A percentile compares a stretch with the other conserved stretches of the same genome.
Evolutionary conservation across 1,139 yeast species (phyloP).

Genomic region (Yamadazyma trypodendri): DNA sequence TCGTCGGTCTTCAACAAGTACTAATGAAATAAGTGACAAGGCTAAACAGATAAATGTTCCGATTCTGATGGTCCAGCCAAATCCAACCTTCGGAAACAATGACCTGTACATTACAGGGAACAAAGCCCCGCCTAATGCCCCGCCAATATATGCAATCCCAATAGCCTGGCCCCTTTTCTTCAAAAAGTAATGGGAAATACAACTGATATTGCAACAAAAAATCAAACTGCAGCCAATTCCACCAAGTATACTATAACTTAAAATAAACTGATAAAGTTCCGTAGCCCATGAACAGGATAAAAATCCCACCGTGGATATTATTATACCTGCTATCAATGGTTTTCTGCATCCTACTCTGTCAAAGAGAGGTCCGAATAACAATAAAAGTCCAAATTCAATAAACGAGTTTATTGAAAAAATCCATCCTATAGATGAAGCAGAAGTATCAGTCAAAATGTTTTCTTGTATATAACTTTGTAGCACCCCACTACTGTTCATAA

Average conservation of each 20-base stretch:
- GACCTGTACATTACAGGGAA: constrained; percentile 56
- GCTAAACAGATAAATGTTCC: constrained; percentile 50
- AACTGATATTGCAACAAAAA: constrained; percentile 59
- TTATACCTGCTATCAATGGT: constrained; percentile 48
- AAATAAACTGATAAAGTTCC: constrained; percentile 56
- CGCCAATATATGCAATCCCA: constrained; percentile 61
- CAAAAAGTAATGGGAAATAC: constrained; percentile 63
- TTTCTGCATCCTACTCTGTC: constrained; percentile 54
- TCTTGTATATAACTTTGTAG: constrained; percentile 24
- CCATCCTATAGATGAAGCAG: constrained; percentile 30
- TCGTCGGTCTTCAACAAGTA: constrained; percentile 43
- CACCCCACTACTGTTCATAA: constrained; percentile 47
- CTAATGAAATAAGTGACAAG: constrained; percentile 34
- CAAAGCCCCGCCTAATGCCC: constrained; percentile 61
- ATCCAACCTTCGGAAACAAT: constrained; percentile 50
- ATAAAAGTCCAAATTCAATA: constrained; percentile 43
- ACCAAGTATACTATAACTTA: constrained; percentile 55
- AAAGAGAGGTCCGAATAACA: constrained; percentile 55
- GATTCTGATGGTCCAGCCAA: constrained; percentile 60
- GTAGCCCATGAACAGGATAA: constrained; percentile 52
- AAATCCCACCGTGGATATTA: constrained; percentile 46
- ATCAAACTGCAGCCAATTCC: constrained; percentile 61
- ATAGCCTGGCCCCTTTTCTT: constrained; percentile 55
- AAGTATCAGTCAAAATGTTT: constrained; percentile 17
- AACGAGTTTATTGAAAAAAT: constrained; percentile 32